Conservation (phyloP, 2,329 filamentous ascomycete genomes). For the Plectosphaerella plurivora region DNA sequence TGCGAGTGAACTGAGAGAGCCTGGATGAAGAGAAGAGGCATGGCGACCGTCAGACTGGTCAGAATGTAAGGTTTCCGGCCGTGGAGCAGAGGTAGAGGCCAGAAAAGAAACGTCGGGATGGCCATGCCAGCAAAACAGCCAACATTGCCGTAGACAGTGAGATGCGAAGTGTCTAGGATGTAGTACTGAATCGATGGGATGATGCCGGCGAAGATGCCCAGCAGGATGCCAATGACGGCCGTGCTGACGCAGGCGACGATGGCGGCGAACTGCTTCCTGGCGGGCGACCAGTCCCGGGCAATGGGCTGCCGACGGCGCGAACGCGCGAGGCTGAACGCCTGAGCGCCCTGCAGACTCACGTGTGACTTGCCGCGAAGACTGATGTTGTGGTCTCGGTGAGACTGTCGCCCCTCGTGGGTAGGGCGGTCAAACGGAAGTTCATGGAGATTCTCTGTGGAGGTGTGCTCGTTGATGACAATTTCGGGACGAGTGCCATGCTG, state of each 20-base stretch:
- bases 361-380: constrained; percentile 47
- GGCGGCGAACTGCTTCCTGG: constrained; percentile 65
- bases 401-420: neutral
- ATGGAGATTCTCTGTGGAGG: neutral
- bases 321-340: constrained; percentile 46
- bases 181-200: constrained; percentile 77
- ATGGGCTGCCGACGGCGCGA: constrained; percentile 60
- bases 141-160: constrained; percentile 68
- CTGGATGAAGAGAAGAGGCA: constrained; percentile 73
- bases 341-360: constrained; percentile 45
- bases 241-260: constrained; percentile 69
- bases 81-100: constrained; percentile 71
- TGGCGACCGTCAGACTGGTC: constrained; percentile 60
- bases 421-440: constrained; percentile 10
- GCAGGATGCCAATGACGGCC: constrained; percentile 62
- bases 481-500: constrained; percentile 8
- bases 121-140: constrained; percentile 68
- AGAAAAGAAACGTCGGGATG: constrained; percentile 64
- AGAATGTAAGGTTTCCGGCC: constrained; percentile 76
- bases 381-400: constrained; percentile 26
- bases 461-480: neutral
- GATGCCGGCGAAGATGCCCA: constrained; percentile 74
- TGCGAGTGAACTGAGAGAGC: constrained; percentile 58
- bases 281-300: constrained; percentile 66
- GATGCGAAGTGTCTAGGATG: constrained; percentile 64